Evolutionary conservation across 106 monocot species (phyloP).

Genomic region (Dioscorea dumetorum): DNA sequence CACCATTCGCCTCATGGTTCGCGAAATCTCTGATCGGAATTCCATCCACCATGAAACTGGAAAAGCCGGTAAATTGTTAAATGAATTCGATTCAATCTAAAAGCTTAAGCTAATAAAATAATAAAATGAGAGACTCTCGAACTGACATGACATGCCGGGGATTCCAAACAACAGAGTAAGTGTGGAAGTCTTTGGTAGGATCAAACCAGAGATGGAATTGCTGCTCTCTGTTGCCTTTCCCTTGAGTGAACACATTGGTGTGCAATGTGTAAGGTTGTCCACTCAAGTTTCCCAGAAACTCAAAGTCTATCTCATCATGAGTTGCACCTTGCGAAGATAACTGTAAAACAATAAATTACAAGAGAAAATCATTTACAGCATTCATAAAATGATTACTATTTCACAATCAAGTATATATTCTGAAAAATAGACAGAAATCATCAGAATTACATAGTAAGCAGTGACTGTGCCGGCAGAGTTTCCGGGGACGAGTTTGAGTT

Average conservation of each 20-base stretch:
- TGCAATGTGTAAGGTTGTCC: slow-evolving; percentile 9
- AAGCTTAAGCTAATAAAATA: too few species aligned
- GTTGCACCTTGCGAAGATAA: slow-evolving; percentile 1
- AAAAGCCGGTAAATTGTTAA: background rate
- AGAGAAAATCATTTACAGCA: too few species aligned
- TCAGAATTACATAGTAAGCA: slow-evolving; percentile 3
- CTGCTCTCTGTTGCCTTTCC: slow-evolving; percentile 16
- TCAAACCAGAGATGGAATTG: slow-evolving; percentile 19
- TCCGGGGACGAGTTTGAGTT: slow-evolving; percentile 12
- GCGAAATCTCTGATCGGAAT: slow-evolving; percentile 13
- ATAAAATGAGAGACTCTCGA: too few species aligned
- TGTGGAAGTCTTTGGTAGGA: slow-evolving; percentile 12
- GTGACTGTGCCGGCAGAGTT: slow-evolving; percentile 21
- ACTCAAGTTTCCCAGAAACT: slow-evolving; percentile 11
- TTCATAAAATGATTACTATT: too few species aligned
- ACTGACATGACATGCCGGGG: slow-evolving; percentile 12
- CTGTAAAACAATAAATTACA: background rate
- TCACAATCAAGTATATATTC: too few species aligned
- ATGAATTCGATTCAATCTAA: too few species aligned
- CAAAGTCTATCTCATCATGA: slow-evolving; percentile 18
- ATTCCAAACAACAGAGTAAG: slow-evolving; percentile 9
- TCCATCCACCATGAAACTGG: slow-evolving; percentile 13
- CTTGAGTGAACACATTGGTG: slow-evolving; percentile 10
- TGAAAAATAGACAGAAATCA: too few species aligned
- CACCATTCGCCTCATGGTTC: slow-evolving; percentile 4